These are phyloP conservation scores for Ogataea paradorogensis DNA, from an alignment of 805 yeast species.

Conservation along the genomic window DNA sequence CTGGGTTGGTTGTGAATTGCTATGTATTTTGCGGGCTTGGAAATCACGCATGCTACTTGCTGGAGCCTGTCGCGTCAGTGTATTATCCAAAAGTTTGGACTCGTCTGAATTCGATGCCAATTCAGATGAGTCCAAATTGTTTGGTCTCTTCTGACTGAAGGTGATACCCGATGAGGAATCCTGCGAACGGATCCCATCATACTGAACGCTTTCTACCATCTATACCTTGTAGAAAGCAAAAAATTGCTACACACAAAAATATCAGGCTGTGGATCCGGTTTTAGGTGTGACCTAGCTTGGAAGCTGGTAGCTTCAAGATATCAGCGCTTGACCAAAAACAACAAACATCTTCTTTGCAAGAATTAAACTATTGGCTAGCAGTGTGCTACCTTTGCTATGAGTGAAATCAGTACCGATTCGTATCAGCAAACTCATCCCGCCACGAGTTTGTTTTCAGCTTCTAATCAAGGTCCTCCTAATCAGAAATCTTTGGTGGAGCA, in stretches of 20 bases:
- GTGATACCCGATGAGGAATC: neutral
- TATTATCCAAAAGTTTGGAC: neutral
- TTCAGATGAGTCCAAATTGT: neutral
- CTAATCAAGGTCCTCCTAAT: conserved; percentile 17
- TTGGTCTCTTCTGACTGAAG: neutral
- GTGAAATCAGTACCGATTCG: conserved; percentile 16
- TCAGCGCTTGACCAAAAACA: conserved; percentile 5
- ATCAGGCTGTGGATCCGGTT: neutral
- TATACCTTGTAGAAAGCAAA: neutral
- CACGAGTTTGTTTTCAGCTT: conserved; percentile 18
- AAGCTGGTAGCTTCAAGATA: neutral
- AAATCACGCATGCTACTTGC: neutral
- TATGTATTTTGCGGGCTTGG: neutral
- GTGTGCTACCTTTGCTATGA: conserved; percentile 15
- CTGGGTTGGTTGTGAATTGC: conserved; percentile 1
- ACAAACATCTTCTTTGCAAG: conserved; percentile 9
- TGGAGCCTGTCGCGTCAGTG: neutral
- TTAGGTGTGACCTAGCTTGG: too few relatives aligned
- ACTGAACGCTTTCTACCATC: neutral
- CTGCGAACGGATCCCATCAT: neutral
- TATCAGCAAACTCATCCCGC: conserved; percentile 18
- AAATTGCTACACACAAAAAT: neutral
- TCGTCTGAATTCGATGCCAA: neutral
- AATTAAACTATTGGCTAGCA: conserved; percentile 8
- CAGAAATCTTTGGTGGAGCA: conserved; percentile 15